Evolutionary conservation across 2,329 filamentous ascomycete genomes (phyloP).

Genomic region (Sporothrix luriei): DNA sequence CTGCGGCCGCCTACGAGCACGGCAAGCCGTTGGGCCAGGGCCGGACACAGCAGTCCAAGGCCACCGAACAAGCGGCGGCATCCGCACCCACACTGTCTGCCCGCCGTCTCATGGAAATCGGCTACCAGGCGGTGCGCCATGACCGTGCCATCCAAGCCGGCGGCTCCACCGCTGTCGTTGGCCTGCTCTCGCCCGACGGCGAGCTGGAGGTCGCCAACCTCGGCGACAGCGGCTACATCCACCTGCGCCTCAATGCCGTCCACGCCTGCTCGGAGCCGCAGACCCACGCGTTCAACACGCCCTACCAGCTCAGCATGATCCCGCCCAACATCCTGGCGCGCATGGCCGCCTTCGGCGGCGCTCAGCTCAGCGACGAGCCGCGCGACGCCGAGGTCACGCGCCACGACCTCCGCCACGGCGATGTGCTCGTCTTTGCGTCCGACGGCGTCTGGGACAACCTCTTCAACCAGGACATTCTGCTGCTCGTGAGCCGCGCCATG

Average conservation of each 20-base stretch:
- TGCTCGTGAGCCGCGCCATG: slow-evolving; percentile 78
- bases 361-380: slow-evolving; percentile 79
- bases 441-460: slow-evolving; percentile 97
- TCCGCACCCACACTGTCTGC: slow-evolving; percentile 56
- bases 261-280: slow-evolving; percentile 82
- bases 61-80: slow-evolving; percentile 34
- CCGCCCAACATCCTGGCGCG: slow-evolving; percentile 78
- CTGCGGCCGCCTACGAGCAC: slow-evolving; percentile 67
- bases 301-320: slow-evolving; percentile 88
- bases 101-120: slow-evolving; percentile 73
- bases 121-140: slow-evolving; percentile 77
- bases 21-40: slow-evolving; percentile 38
- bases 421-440: slow-evolving; percentile 90
- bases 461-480: slow-evolving; percentile 84
- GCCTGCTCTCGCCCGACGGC: slow-evolving; percentile 71
- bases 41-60: slow-evolving; percentile 38
- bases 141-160: slow-evolving; percentile 77
- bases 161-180: slow-evolving; percentile 91
- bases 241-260: slow-evolving; percentile 82
- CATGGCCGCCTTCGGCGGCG: slow-evolving; percentile 79
- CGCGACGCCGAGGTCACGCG: slow-evolving; percentile 79
- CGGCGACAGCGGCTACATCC: slow-evolving; percentile 91
- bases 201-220: slow-evolving; percentile 86
- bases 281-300: slow-evolving; percentile 97
- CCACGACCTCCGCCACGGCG: slow-evolving; percentile 79